phyloP scores from a whole-genome alignment of 768 basidiomycete species.

The Mycena albidolilacea region DNA sequence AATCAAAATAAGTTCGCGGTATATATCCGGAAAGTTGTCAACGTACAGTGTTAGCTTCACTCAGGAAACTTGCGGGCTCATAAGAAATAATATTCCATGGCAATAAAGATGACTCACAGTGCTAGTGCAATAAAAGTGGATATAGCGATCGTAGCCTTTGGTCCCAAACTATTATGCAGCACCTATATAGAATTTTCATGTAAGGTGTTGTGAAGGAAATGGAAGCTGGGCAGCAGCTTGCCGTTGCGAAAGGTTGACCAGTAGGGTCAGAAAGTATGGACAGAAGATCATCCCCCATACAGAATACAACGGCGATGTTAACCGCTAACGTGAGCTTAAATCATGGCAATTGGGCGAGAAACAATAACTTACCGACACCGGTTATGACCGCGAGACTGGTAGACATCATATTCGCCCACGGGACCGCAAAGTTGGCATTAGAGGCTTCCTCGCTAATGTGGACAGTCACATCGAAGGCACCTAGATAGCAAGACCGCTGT shows the following conservation, averaged over 20 bases:
- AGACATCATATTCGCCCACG: constrained; percentile 49
- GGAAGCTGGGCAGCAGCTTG: neutral
- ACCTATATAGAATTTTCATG: neutral
- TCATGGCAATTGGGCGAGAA: constrained; percentile 35
- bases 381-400: constrained; percentile 48
- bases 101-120: constrained; percentile 41
- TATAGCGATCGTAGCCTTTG: neutral
- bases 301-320: constrained; percentile 40
- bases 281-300: no score
- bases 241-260: no score
- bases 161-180: no score
- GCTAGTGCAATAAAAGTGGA: constrained; percentile 44
- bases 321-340: constrained; percentile 47
- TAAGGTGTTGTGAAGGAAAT: constrained; percentile 44
- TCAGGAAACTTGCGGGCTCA: constrained; percentile 12
- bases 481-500: no score
- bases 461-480: constrained; percentile 52
- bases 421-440: no score
- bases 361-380: no score
- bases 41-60: constrained; percentile 42
- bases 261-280: no score
- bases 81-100: constrained; percentile 10
- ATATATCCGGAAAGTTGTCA: constrained; percentile 7
- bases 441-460: no score
- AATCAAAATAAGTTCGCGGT: constrained; percentile 8